Evolutionary conservation across 2,329 filamentous ascomycete species (phyloP).

Genomic region (Cladophialophora exuberans): DNA sequence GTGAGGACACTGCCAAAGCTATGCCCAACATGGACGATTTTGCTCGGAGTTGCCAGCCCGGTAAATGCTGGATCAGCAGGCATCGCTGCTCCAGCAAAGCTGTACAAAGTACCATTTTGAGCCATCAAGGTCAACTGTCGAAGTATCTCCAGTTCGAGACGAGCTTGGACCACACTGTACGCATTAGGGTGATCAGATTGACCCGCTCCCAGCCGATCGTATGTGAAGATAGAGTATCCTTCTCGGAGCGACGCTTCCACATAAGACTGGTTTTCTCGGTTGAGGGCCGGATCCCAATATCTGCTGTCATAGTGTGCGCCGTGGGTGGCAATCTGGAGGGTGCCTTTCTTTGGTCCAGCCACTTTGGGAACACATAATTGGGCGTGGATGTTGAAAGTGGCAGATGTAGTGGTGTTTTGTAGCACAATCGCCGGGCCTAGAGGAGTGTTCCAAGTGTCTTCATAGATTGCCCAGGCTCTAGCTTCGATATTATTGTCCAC

Average conservation of each 20-base stretch:
- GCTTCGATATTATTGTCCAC: slow-evolving; percentile 26
- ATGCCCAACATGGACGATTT: slow-evolving; percentile 42
- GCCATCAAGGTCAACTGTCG: slow-evolving; percentile 42
- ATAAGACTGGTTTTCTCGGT: slow-evolving; percentile 41
- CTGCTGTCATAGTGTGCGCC: slow-evolving; percentile 25
- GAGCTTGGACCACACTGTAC: slow-evolving; percentile 44
- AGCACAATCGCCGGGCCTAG: slow-evolving; percentile 7
- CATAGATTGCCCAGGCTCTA: slow-evolving; percentile 24
- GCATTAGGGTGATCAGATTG: slow-evolving; percentile 42
- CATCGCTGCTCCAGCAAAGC: slow-evolving; percentile 19
- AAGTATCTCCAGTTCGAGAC: slow-evolving; percentile 45
- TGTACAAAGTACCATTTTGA: slow-evolving; percentile 39
- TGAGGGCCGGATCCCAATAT: slow-evolving; percentile 40
- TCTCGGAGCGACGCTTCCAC: slow-evolving; percentile 40
- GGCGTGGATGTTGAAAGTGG: slow-evolving; percentile 30
- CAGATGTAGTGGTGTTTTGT: slow-evolving; percentile 30
- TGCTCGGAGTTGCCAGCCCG: slow-evolving; percentile 34
- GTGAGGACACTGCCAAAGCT: slow-evolving; percentile 42
- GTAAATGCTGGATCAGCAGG: slow-evolving; percentile 23
- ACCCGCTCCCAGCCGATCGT: slow-evolving; percentile 44
- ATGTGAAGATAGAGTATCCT: slow-evolving; percentile 46
- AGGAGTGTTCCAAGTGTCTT: slow-evolving; percentile 25
- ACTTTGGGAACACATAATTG: slow-evolving; percentile 26
- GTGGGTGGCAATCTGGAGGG: slow-evolving; percentile 31
- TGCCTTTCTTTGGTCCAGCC: slow-evolving; percentile 13